Percentiles rank a stretch among this genome's conserved stretches.
Conservation (phyloP, 257 asterid genomes). For the Fraxinus cuspidata region DNA sequence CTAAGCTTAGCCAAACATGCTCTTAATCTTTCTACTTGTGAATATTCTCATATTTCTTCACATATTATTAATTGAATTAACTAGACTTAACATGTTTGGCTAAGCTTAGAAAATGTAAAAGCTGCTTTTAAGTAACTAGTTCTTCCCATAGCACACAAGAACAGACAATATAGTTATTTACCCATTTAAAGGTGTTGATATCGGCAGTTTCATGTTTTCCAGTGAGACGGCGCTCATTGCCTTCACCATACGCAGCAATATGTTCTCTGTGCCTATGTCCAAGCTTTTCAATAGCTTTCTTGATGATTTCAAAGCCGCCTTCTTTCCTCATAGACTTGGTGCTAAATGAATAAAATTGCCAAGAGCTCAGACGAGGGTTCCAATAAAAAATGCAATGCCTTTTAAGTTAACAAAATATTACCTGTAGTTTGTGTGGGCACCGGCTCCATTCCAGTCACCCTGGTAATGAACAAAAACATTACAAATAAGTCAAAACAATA, state of each 20-base stretch:
- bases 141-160: not conserved
- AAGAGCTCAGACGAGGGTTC: not conserved
- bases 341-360: conserved; percentile 9
- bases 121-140: not conserved
- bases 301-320: conserved; percentile 32
- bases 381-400: not conserved
- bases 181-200: conserved; percentile 29
- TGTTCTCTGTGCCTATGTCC: conserved; percentile 33
- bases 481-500: not conserved
- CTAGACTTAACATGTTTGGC: not conserved
- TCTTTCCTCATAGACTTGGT: conserved; percentile 33
- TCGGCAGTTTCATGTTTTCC: conserved; percentile 30
- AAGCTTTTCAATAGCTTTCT: conserved; percentile 36
- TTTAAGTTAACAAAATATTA: not conserved
- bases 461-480: not conserved
- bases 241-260: conserved; percentile 34
- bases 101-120: not conserved
- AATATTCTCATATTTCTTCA: not conserved
- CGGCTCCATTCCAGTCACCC: conserved; percentile 44
- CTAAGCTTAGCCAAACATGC: not conserved
- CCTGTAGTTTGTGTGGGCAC: conserved; percentile 40
- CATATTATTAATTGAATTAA: not conserved
- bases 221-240: conserved; percentile 32
- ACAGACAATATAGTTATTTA: not conserved
- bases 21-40: not conserved